Evolutionary conservation across 345 rosid species (phyloP).

Genomic region (Eucalyptus erythrocorys): DNA sequence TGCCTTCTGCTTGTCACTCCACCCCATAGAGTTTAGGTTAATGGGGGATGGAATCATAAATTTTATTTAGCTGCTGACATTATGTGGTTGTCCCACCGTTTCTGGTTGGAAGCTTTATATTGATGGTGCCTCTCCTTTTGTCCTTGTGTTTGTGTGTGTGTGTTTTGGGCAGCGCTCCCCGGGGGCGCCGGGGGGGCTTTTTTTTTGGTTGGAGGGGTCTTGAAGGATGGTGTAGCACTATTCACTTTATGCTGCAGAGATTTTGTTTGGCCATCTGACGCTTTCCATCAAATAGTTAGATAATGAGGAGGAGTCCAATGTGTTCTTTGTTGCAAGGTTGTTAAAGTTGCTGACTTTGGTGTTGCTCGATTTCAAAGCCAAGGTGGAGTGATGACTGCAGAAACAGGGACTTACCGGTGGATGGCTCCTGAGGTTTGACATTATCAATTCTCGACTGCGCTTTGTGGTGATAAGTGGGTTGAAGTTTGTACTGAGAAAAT

Average conservation of each 20-base stretch:
- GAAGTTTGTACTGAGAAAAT: neutral
- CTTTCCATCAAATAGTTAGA: neutral
- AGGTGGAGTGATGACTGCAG: slow-evolving; percentile 74
- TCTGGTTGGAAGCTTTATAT: neutral
- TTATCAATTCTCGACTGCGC: neutral
- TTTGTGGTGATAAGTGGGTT: neutral
- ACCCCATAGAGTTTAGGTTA: neutral
- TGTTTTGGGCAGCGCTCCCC: no score
- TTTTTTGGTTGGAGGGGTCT: neutral
- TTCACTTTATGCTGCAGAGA: neutral
- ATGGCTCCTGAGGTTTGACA: slow-evolving; percentile 79
- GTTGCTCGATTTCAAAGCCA: slow-evolving; percentile 62
- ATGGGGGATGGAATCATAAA: neutral
- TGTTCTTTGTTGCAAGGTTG: slow-evolving; percentile 34
- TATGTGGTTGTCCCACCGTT: neutral
- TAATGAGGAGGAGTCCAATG: neutral
- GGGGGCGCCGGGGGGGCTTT: no score
- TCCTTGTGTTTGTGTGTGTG: neutral
- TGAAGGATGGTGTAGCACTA: neutral
- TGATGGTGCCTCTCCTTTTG: neutral
- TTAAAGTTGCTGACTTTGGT: slow-evolving; percentile 77
- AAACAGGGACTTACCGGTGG: slow-evolving; percentile 84
- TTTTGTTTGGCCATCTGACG: neutral
- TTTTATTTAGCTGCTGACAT: neutral
- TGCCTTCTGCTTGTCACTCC: neutral